phyloP scores from a whole-genome alignment of 164 flowering plant species.

The Saururus chinensis region DNA sequence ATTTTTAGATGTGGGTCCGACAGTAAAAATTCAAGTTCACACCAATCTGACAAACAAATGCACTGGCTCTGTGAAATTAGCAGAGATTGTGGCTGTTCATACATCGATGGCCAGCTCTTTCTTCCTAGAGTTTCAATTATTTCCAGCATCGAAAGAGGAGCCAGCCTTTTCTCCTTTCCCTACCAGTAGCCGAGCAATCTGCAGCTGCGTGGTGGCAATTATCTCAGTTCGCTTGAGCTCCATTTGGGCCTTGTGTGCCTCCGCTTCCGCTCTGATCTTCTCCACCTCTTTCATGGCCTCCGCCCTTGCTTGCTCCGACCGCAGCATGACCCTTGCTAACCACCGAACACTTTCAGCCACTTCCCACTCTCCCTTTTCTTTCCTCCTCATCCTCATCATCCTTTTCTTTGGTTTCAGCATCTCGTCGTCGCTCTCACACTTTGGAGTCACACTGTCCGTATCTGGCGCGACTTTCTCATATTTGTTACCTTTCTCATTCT shows the following conservation, averaged over 20 bases:
- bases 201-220: slow-evolving; percentile 73
- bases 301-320: slow-evolving; percentile 65
- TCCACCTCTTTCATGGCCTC: slow-evolving; percentile 78
- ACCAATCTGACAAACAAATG: neutral
- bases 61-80: neutral
- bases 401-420: slow-evolving; percentile 12
- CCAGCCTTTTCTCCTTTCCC: slow-evolving; percentile 13
- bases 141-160: neutral
- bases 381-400: slow-evolving; percentile 19
- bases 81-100: neutral
- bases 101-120: neutral
- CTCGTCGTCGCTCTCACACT: slow-evolving; percentile 26
- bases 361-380: slow-evolving; percentile 26
- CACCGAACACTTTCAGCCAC: slow-evolving; percentile 68
- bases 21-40: too few species aligned
- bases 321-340: slow-evolving; percentile 66
- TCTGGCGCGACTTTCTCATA: slow-evolving; percentile 27
- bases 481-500: slow-evolving; percentile 21
- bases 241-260: slow-evolving; percentile 68
- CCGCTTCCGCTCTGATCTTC: slow-evolving; percentile 73
- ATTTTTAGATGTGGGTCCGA: too few species aligned
- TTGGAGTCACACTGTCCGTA: slow-evolving; percentile 57
- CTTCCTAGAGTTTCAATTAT: neutral
- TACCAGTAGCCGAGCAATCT: slow-evolving; percentile 72
- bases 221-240: slow-evolving; percentile 80